phyloP scores from a whole-genome alignment of 2,329 filamentous ascomycete genomes.

The Emergomyces pasteurianus region DNA sequence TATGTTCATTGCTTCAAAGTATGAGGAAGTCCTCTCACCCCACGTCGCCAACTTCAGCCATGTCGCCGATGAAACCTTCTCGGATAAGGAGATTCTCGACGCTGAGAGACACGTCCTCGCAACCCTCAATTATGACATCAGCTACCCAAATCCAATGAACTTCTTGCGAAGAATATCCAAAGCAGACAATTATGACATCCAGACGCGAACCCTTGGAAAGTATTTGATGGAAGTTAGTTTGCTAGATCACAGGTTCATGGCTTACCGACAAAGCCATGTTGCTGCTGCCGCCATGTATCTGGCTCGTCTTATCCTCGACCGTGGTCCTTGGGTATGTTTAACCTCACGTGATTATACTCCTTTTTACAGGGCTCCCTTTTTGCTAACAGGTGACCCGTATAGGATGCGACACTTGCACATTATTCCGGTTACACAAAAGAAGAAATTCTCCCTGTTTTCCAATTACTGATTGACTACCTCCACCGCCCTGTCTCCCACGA shows the following conservation, averaged over 20 bases:
- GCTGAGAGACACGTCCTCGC: constrained; percentile 92
- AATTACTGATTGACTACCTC: constrained; percentile 94
- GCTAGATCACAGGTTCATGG: constrained; percentile 87
- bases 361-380: not conserved
- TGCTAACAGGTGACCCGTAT: not conserved
- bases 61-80: constrained; percentile 93
- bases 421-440: constrained; percentile 90
- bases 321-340: constrained; percentile 76
- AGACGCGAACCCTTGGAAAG: constrained; percentile 92
- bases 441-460: constrained; percentile 83
- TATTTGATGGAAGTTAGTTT: constrained; percentile 96
- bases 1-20: constrained; percentile 91
- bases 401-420: constrained; percentile 76
- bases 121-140: constrained; percentile 90
- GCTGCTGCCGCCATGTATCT: constrained; percentile 93
- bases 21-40: constrained; percentile 93
- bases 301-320: constrained; percentile 76
- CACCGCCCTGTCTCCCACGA: constrained; percentile 82
- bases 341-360: not conserved
- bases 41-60: constrained; percentile 96
- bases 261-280: constrained; percentile 76
- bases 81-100: constrained; percentile 85
- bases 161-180: constrained; percentile 97
- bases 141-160: constrained; percentile 99
- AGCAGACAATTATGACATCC: constrained; percentile 98